Evolutionary conservation across 768 basidiomycete genomes (phyloP).

Genomic region (Lepiota venenata): DNA sequence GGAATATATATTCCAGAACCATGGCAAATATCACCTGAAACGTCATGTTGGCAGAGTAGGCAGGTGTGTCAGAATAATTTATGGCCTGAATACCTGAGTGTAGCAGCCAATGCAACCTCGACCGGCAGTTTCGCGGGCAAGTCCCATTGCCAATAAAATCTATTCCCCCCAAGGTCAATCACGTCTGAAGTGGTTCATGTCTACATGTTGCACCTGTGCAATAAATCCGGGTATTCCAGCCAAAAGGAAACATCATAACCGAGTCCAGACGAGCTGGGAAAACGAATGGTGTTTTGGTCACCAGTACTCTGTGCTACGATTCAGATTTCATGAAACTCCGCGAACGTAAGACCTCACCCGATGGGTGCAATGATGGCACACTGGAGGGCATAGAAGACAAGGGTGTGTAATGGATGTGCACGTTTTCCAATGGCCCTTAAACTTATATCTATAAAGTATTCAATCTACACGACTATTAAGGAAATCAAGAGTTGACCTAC

Average conservation of each 20-base stretch:
- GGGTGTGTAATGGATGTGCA: conserved; percentile 66
- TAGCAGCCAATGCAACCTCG: conserved; percentile 60
- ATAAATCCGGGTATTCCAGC: conserved; percentile 47
- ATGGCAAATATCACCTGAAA: conserved; percentile 64
- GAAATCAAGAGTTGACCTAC: conserved; percentile 34
- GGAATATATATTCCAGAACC: conserved; percentile 61
- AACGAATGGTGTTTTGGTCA: conserved; percentile 32
- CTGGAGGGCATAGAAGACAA: conserved; percentile 59
- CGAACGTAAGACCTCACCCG: conserved; percentile 21
- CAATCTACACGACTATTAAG: neutral
- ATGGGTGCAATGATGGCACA: conserved; percentile 36
- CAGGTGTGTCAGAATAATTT: neutral
- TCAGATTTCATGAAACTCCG: neutral
- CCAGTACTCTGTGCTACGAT: conserved; percentile 34
- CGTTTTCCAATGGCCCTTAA: conserved; percentile 66
- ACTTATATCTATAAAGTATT: conserved; percentile 25
- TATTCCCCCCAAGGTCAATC: neutral
- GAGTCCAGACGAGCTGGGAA: conserved; percentile 39
- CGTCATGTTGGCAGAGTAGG: neutral
- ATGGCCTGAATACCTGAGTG: conserved; percentile 33
- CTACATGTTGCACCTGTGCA: conserved; percentile 33
- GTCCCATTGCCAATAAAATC: conserved; percentile 34
- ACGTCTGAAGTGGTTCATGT: no score
- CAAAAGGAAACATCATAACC: conserved; percentile 39
- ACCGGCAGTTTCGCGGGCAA: conserved; percentile 64